These are phyloP conservation scores for Fusarium cicatricum DNA, from an alignment of 2,329 filamentous ascomycete species.

Conservation along the genomic window DNA sequence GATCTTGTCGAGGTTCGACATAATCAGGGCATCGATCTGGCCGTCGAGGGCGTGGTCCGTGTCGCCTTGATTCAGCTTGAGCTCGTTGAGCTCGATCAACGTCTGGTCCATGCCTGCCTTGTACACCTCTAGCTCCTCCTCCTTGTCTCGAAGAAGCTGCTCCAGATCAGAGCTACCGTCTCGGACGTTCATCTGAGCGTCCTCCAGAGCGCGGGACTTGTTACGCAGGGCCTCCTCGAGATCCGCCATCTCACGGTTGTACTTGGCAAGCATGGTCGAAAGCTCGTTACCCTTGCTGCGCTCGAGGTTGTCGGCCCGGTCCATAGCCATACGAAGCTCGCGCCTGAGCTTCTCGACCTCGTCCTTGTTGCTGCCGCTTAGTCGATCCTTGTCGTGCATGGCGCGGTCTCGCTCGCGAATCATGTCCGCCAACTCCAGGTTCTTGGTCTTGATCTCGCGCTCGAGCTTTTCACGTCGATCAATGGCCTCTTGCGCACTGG, in stretches of 20 bases:
- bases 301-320: slow-evolving; percentile 91
- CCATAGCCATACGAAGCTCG: slow-evolving; percentile 89
- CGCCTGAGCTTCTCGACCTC: slow-evolving; percentile 94
- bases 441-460: slow-evolving; percentile 98
- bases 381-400: slow-evolving; percentile 88
- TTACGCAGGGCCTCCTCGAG: slow-evolving; percentile 89
- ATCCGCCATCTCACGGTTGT: slow-evolving; percentile 97
- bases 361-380: slow-evolving; percentile 87
- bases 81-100: slow-evolving; percentile 87
- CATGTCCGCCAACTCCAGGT: slow-evolving; percentile 98
- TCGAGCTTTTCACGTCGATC: slow-evolving; percentile 94
- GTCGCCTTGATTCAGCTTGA: slow-evolving; percentile 78
- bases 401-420: slow-evolving; percentile 95
- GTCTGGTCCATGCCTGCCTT: slow-evolving; percentile 98
- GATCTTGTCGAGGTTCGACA: slow-evolving; percentile 89
- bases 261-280: slow-evolving; percentile 92
- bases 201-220: slow-evolving; percentile 88
- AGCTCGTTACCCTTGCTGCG: slow-evolving; percentile 94
- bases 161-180: slow-evolving; percentile 89
- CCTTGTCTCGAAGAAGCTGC: slow-evolving; percentile 86
- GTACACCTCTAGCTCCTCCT: slow-evolving; percentile 97
- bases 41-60: slow-evolving; percentile 85
- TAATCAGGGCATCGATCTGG: slow-evolving; percentile 88
- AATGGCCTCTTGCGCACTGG: slow-evolving; percentile 96
- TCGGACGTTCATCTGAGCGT: slow-evolving; percentile 77